Evolutionary conservation across 2,329 filamentous ascomycete genomes (phyloP), one percentile per base, ranked within the genome.

Genomic region (Arthrobotrys iridis): DNA sequence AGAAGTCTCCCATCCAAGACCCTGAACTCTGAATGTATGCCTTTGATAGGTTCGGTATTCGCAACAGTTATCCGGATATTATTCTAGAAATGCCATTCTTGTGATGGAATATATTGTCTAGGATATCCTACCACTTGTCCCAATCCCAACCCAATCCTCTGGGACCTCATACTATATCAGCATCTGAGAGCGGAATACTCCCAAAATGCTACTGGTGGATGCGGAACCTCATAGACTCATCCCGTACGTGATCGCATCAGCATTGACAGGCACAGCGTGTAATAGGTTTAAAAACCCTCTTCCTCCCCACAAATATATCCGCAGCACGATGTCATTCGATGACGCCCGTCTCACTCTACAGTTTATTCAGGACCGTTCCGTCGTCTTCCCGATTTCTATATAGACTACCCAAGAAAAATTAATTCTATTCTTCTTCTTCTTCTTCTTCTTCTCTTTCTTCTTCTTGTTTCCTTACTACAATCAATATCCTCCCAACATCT

Each of bases 281-380:
- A 11, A 50, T 64, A 52, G 45, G 43, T 55, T 30, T 35, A 55
- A 18, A 4, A 55, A 6, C 50, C 28, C 35, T 35, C 22, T 5
- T 6, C 24, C 45, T 26, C 10, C 35, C 30, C 65, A 40, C 8
- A 45, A 52, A 48, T 37, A 45, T 5, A 52, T 35, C 48, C 55
- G 28, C 52, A 40, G 35, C 65, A 60, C 52, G 43, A 68, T 70
- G 55, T 55, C 24, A 62, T 70, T 45, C 35, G 22, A 70, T 18
- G 24, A 70, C 26, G 24, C 52, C 33, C 41, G 33, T 26, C 33
- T 28, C 45, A 62, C 20, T 50, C 24, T 10, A 41, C 15, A n/a
- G 26, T 30, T 28, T 3, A 55, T 24, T 57, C 62, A 45, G 46
- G 26, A 20, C 33, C 28, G 20, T 63, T 63, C 41, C 28, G n/a